These are phyloP conservation scores for Cynanchum wilfordii DNA, from an alignment of 257 asterid species.

Conservation along the genomic window DNA sequence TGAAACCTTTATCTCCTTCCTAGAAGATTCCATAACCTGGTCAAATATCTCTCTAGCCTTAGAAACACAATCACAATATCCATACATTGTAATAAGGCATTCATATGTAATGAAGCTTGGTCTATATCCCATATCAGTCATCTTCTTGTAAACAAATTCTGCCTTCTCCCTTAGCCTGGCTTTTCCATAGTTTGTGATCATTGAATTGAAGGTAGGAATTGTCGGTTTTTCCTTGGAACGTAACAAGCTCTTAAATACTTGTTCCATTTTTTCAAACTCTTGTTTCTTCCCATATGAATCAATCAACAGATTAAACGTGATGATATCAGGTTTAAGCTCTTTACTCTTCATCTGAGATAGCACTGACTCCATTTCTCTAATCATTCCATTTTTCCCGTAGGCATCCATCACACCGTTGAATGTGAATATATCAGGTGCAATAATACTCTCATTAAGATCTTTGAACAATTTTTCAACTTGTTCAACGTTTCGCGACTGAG, in stretches of 20 bases:
- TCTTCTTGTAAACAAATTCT: conserved; percentile 45
- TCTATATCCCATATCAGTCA: conserved; percentile 69
- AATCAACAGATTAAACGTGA: conserved; percentile 73
- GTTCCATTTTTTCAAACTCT: conserved; percentile 94
- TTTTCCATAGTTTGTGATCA: conserved; percentile 91
- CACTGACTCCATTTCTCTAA: conserved; percentile 75
- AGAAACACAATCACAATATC: conserved; percentile 66
- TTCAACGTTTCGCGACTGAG: conserved; percentile 63
- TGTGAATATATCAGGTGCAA: conserved; percentile 75
- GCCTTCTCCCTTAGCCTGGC: conserved; percentile 85
- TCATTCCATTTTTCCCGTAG: conserved; percentile 87
- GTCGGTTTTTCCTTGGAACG: conserved; percentile 83
- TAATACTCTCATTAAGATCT: conserved; percentile 62
- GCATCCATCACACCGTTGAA: conserved; percentile 97
- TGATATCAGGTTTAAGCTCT: conserved; percentile 70
- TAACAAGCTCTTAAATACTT: conserved; percentile 70
- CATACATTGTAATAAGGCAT: conserved; percentile 73
- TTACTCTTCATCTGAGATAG: conserved; percentile 73
- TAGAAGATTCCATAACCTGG: conserved; percentile 40
- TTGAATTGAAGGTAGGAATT: conserved; percentile 79
- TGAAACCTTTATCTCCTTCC: conserved; percentile 63
- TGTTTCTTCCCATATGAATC: conserved; percentile 90
- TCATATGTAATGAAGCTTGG: conserved; percentile 85
- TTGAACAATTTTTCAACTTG: conserved; percentile 66
- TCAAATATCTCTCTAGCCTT: conserved; percentile 80